phyloP scores from a whole-genome alignment of 116 monocot species.

The Iris pallida region DNA sequence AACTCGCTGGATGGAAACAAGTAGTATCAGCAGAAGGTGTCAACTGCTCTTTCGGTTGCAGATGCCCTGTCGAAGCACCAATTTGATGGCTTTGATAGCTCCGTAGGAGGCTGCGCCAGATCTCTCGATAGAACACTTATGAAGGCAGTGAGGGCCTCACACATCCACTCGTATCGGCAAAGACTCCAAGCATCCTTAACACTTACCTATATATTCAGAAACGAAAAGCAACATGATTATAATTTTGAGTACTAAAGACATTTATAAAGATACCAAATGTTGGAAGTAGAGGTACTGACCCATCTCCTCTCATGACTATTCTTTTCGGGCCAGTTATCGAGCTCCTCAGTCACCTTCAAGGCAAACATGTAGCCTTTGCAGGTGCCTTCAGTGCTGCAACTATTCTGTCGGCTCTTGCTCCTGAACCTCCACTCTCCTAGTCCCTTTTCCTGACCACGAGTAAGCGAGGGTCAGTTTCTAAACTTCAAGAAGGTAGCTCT shows the following conservation, averaged over 20 bases:
- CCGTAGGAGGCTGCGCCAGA: too few relatives aligned
- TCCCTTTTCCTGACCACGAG: conserved; percentile 15
- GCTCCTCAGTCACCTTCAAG: conserved; percentile 57
- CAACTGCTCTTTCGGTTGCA: too few relatives aligned
- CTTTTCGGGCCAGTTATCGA: conserved; percentile 55
- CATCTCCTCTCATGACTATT: conserved; percentile 37
- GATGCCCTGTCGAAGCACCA: too few relatives aligned
- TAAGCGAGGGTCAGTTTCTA: too few relatives aligned
- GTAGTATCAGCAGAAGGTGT: too few relatives aligned
- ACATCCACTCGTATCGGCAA: conserved; percentile 65
- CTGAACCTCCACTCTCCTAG: conserved; percentile 53
- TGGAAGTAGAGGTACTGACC: too few relatives aligned
- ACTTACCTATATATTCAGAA: conserved; percentile 31
- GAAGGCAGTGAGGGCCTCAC: conserved; percentile 31
- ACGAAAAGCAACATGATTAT: too few relatives aligned
- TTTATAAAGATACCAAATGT: too few relatives aligned
- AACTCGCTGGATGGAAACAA: neutral
- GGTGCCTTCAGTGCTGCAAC: conserved; percentile 28
- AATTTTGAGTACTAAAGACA: too few relatives aligned
- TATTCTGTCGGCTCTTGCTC: conserved; percentile 66
- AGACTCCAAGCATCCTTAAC: conserved; percentile 34
- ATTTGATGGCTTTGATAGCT: too few relatives aligned
- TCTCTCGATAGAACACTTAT: too few relatives aligned
- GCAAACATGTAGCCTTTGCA: conserved; percentile 66
- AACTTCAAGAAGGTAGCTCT: too few relatives aligned